Percentiles rank a stretch among this genome's conserved stretches.
These are phyloP conservation scores for Xylariaceae sp. DNA, from an alignment of 2,329 filamentous ascomycete species.

Conservation along the genomic window DNA sequence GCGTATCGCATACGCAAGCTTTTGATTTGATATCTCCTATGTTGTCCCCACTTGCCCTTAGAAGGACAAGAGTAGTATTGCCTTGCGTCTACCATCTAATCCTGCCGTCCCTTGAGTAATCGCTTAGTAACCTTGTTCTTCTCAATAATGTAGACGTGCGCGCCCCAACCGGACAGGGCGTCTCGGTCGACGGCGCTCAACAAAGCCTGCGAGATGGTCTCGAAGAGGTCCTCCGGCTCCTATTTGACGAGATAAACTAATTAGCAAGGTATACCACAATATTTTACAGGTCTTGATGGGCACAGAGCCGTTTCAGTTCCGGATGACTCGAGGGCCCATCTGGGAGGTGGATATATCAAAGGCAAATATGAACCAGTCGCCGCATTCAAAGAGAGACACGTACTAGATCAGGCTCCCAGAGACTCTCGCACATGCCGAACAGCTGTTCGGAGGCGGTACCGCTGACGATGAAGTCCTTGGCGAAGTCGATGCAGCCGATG, in stretches of 20 bases:
- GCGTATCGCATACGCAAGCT: slow-evolving; percentile 7
- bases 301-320: too few species aligned
- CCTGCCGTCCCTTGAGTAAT: slow-evolving; percentile 96
- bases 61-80: not conserved
- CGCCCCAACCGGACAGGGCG: slow-evolving; percentile 96
- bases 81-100: slow-evolving; percentile 58
- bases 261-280: slow-evolving; percentile 6
- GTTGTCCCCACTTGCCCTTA: not conserved
- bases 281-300: too few species aligned
- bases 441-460: slow-evolving; percentile 97
- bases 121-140: slow-evolving; percentile 99
- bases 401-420: slow-evolving; percentile 98
- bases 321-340: too few species aligned
- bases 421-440: slow-evolving; percentile 96
- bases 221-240: slow-evolving; percentile 94
- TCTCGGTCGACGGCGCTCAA: slow-evolving; percentile 97
- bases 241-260: slow-evolving; percentile 43
- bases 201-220: slow-evolving; percentile 95
- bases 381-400: slow-evolving; percentile 48
- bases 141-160: slow-evolving; percentile 99
- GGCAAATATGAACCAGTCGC: too few species aligned
- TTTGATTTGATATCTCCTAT: not conserved
- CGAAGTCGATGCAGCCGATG: slow-evolving; percentile 99
- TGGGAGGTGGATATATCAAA: too few species aligned
- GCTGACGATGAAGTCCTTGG: slow-evolving; percentile 98